Evolutionary conservation across 129 eudicot genomes (phyloP), one percentile per base, ranked within the genome.

Genomic region (Scalesia atractyloides): DNA sequence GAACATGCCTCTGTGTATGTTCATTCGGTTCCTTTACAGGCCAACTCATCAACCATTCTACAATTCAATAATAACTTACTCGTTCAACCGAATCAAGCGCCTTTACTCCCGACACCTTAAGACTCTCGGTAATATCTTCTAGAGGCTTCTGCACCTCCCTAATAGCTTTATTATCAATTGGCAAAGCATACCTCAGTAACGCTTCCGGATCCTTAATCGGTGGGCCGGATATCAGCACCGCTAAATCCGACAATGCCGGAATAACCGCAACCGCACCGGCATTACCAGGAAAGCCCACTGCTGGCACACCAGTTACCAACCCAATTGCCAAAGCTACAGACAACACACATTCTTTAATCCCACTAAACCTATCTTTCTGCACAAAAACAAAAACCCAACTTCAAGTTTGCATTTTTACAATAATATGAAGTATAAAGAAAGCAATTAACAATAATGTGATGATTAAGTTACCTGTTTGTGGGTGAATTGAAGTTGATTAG

Each of bases 161-260:
- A 58, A 94, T 86, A 50, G 99, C 99, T 82, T 94, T 94, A 65
- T 94, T 94, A 82, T 94, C 75, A 67, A 94, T 86, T 13, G 99
- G 99, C 91, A 94, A 84, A 57, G 88, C 99, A 37, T 94, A 82
- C 53, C 99, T 87, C 82, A 94, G 76, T 56, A 94, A 82, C 1
- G 99, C 93, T 37, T 87, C 97, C 0, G 97, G 99, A 66, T 94
- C 99, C 86, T 94, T 94, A 48, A 94, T 94, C n/a, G 99, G 99
- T 2, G 99, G 99, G 70, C 99, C 99, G 1, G 97, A 88, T 61
- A 90, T 90, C 69, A 94, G 60, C 72, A 94, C 96, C 0, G 97
- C 86, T 68, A 94, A 81, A 82, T 94, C 99, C 10, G 93, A 86
- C 76, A 90, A 66, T 30, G 83, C 86, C 34, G 91, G 91, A 69